phyloP scores from a whole-genome alignment of 2,329 filamentous ascomycete genomes.

The Apiospora arundinis region DNA sequence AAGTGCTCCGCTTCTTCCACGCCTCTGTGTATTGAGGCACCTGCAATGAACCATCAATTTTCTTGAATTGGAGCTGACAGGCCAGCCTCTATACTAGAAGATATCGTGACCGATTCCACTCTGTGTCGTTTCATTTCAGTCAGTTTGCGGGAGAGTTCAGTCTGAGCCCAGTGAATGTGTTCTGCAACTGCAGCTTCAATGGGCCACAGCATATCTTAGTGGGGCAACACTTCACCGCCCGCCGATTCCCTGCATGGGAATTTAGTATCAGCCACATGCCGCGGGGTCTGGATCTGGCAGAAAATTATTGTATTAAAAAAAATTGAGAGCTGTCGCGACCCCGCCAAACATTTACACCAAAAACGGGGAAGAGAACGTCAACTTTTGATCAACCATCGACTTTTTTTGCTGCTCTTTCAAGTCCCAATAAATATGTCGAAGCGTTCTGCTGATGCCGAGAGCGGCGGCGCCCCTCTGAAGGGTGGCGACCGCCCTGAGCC shows the following conservation, averaged over 20 bases:
- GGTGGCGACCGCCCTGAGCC: constrained; percentile 66
- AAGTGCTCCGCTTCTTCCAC: not conserved
- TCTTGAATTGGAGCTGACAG: too few relatives aligned
- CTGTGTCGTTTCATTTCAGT: too few relatives aligned
- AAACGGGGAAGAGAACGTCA: not conserved
- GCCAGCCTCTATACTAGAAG: too few relatives aligned
- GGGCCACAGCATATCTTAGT: not conserved
- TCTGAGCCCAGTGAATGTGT: too few relatives aligned
- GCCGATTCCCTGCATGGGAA: not conserved
- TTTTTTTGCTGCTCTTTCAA: not conserved
- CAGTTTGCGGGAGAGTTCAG: too few relatives aligned
- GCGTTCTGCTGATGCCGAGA: constrained; percentile 55
- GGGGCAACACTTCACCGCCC: constrained; percentile 22
- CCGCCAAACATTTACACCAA: not conserved
- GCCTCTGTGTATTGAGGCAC: not conserved
- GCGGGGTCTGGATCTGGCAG: constrained; percentile 33
- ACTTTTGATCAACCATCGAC: not conserved
- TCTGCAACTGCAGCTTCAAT: too few relatives aligned
- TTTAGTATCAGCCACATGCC: constrained; percentile 25
- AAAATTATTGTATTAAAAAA: constrained; percentile 23
- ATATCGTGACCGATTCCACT: too few relatives aligned
- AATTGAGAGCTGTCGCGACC: constrained; percentile 2
- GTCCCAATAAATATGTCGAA: constrained; percentile 59
- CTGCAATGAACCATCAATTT: not conserved
- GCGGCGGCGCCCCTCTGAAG: constrained; percentile 51